These are phyloP conservation scores for Solanum paucissectum DNA, from an alignment of 257 asterid species.

Conservation along the genomic window DNA sequence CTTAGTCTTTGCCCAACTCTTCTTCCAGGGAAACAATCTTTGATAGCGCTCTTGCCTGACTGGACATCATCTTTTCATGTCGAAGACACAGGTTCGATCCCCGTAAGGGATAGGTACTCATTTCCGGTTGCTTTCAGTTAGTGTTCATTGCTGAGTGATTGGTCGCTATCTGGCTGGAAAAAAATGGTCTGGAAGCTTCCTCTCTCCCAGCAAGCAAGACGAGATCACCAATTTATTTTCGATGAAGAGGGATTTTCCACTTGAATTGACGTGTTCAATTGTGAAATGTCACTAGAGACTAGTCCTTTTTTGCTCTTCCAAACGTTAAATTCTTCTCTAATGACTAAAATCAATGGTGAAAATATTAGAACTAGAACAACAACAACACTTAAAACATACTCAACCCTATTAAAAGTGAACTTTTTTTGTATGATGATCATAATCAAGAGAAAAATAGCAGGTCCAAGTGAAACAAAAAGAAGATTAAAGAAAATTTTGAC, in stretches of 20 bases:
- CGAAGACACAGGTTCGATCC: no score
- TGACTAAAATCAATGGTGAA: slow-evolving; percentile 19
- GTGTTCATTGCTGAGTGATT: no score
- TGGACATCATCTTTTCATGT: no score
- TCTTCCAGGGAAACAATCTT: no score
- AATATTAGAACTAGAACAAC: slow-evolving; percentile 9
- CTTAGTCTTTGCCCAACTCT: no score
- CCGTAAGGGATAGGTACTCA: no score
- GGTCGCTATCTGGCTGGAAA: no score
- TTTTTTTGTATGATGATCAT: slow-evolving; percentile 18
- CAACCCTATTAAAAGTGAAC: neutral
- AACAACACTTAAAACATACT: slow-evolving; percentile 4
- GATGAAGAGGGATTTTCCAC: neutral
- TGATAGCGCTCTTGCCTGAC: no score
- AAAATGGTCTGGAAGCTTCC: no score
- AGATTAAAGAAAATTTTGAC: slow-evolving; percentile 26
- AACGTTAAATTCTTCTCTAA: slow-evolving; percentile 9
- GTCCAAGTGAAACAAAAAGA: slow-evolving; percentile 24
- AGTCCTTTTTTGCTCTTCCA: slow-evolving; percentile 6
- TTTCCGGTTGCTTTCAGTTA: no score
- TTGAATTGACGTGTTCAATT: neutral
- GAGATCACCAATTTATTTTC: neutral
- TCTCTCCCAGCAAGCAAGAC: no score
- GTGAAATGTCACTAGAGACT: neutral
- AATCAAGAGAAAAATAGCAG: slow-evolving; percentile 28